phyloP scores from a whole-genome alignment of 2,329 filamentous ascomycete species.

The Balansia obtecta region DNA sequence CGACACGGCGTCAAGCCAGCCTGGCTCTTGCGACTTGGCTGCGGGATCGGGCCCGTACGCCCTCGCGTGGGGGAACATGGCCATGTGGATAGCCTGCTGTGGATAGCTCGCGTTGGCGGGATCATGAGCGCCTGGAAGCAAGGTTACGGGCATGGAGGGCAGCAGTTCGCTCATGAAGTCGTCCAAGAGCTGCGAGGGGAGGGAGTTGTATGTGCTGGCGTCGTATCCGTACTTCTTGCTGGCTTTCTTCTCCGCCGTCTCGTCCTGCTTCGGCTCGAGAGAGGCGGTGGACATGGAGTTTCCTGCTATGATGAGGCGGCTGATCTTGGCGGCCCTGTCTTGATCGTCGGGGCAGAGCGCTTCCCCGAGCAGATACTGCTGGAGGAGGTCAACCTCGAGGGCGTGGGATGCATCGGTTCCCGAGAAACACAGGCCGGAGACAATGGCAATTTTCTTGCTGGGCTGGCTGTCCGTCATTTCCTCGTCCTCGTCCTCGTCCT shows the following conservation, averaged over 20 bases:
- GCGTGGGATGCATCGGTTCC: constrained; percentile 60
- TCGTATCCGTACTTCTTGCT: constrained; percentile 92
- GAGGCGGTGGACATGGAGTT: constrained; percentile 67
- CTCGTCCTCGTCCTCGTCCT: constrained; percentile 35
- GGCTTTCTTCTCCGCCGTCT: constrained; percentile 32
- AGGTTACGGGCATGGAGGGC: constrained; percentile 74
- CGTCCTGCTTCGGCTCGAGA: constrained; percentile 24
- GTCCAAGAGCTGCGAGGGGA: constrained; percentile 75
- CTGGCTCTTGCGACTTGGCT: constrained; percentile 28
- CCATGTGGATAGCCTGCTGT: constrained; percentile 84
- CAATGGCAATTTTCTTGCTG: constrained; percentile 58
- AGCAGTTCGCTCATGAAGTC: constrained; percentile 69
- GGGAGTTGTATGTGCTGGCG: constrained; percentile 71
- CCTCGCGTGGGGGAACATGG: constrained; percentile 73
- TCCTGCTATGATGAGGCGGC: constrained; percentile 78
- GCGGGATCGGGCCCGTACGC: constrained; percentile 45
- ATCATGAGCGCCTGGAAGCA: constrained; percentile 74
- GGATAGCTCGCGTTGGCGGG: constrained; percentile 83
- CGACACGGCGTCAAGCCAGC: constrained; percentile 80
- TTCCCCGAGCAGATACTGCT: constrained; percentile 84
- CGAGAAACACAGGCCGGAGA: constrained; percentile 79
- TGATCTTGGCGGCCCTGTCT: constrained; percentile 52
- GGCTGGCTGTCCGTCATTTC: constrained; percentile 44
- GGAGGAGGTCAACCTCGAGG: constrained; percentile 62
- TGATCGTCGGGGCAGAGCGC: constrained; percentile 50